A percentile compares a stretch with the other conserved stretches of the same genome.
Evolutionary conservation across 495 filamentous ascomycete species (phyloP).

Genomic region (Penicillium odoratum): DNA sequence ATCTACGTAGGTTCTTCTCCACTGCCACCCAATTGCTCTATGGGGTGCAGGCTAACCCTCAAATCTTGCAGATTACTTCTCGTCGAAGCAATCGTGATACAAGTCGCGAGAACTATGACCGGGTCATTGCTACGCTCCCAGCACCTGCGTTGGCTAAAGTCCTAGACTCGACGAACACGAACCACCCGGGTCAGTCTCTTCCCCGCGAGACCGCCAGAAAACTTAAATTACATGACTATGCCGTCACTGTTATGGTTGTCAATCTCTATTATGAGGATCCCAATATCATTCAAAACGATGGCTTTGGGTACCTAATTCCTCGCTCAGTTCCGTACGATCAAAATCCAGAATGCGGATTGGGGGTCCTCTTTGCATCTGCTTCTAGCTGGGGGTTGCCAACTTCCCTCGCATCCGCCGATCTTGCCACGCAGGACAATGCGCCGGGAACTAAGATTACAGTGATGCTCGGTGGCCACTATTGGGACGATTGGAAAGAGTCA

Average conservation of each 20-base stretch:
- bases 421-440: constrained; percentile 49
- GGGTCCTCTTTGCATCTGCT: constrained; percentile 88
- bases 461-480: constrained; percentile 94
- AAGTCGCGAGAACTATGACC: constrained; percentile 45
- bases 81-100: neutral
- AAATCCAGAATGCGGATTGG: constrained; percentile 83
- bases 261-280: constrained; percentile 80
- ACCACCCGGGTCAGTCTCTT: constrained; percentile 7
- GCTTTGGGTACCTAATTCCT: constrained; percentile 91
- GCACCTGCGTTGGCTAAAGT: constrained; percentile 35
- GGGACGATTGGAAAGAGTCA: constrained; percentile 60
- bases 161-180: constrained; percentile 15
- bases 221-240: constrained; percentile 53
- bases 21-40: neutral
- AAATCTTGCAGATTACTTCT: constrained; percentile 1
- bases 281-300: constrained; percentile 60
- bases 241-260: constrained; percentile 84
- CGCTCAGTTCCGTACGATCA: constrained; percentile 63
- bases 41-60: constrained; percentile 13
- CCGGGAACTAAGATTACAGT: constrained; percentile 86
- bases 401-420: neutral
- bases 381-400: constrained; percentile 34
- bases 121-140: constrained; percentile 72
- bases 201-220: constrained; percentile 25
- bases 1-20: neutral